phyloP scores from a whole-genome alignment of 257 asterid genomes.

The Misopates orontium region DNA sequence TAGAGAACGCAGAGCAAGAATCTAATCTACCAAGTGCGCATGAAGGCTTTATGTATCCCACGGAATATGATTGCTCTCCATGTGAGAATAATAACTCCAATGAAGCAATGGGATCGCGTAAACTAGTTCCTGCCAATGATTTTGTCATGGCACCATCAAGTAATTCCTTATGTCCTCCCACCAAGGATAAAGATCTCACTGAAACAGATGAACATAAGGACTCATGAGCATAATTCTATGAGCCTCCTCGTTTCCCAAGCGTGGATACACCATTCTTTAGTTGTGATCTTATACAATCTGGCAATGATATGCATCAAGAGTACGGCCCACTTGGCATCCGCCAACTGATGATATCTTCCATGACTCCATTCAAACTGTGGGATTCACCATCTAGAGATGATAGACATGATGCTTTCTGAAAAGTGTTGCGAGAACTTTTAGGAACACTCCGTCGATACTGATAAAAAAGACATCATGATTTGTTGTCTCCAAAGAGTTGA shows the following conservation, averaged over 20 bases:
- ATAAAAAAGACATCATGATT: slow-evolving; percentile 86
- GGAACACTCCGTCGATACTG: slow-evolving; percentile 81
- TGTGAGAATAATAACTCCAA: slow-evolving; percentile 34
- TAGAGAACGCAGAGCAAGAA: slow-evolving; percentile 43
- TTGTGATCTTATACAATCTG: slow-evolving; percentile 84
- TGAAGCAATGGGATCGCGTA: slow-evolving; percentile 42
- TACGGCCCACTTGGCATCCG: slow-evolving; percentile 97
- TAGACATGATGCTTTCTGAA: slow-evolving; percentile 75
- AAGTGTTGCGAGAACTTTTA: slow-evolving; percentile 86
- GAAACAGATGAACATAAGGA: slow-evolving; percentile 47
- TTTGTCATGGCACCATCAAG: slow-evolving; percentile 40
- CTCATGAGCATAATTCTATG: slow-evolving; percentile 67
- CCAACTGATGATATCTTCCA: slow-evolving; percentile 81
- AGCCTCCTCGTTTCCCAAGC: slow-evolving; percentile 96
- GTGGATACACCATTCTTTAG: slow-evolving; percentile 85
- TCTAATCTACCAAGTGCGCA: slow-evolving; percentile 32
- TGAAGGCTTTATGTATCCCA: slow-evolving; percentile 40
- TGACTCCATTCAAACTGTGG: slow-evolving; percentile 79
- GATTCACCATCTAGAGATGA: slow-evolving; percentile 84
- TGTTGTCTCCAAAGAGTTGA: slow-evolving; percentile 82
- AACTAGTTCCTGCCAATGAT: slow-evolving; percentile 57
- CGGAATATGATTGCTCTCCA: slow-evolving; percentile 41
- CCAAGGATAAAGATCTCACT: slow-evolving; percentile 33
- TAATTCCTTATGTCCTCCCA: slow-evolving; percentile 42
- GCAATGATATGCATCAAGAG: slow-evolving; percentile 79